phyloP scores from a whole-genome alignment of 306 rosid species.

The Luffa aegyptiaca region DNA sequence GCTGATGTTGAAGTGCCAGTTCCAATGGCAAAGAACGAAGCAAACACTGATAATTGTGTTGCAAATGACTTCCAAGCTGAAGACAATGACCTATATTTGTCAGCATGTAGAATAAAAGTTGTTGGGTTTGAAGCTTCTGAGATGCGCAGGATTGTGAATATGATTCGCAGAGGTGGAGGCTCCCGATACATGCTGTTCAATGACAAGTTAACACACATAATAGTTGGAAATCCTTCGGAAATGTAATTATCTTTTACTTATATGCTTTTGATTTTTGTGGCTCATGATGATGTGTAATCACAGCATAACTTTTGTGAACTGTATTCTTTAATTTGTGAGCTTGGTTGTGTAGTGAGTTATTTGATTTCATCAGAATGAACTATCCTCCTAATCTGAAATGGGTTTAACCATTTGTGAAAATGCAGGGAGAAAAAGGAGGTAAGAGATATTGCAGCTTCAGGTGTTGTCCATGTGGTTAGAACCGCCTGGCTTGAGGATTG shows the following conservation, averaged over 20 bases:
- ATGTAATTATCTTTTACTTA: slow-evolving; percentile 29
- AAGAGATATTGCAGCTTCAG: slow-evolving; percentile 68
- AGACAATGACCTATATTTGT: slow-evolving; percentile 68
- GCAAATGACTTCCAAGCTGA: slow-evolving; percentile 88
- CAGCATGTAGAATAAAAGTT: slow-evolving; percentile 71
- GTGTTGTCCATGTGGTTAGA: slow-evolving; percentile 65
- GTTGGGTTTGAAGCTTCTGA: slow-evolving; percentile 81
- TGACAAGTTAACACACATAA: slow-evolving; percentile 81
- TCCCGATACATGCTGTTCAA: slow-evolving; percentile 60
- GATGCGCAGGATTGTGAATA: slow-evolving; percentile 74
- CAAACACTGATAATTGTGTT: slow-evolving; percentile 39
- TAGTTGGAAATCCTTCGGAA: slow-evolving; percentile 76
- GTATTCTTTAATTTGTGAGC: background rate
- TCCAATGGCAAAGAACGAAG: slow-evolving; percentile 29
- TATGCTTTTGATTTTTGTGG: background rate
- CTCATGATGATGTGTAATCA: background rate
- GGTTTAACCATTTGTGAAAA: slow-evolving; percentile 4
- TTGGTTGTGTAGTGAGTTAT: background rate
- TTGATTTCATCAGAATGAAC: background rate
- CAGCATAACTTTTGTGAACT: background rate
- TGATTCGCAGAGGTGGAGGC: slow-evolving; percentile 89
- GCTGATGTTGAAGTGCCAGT: slow-evolving; percentile 32
- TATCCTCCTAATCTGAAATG: background rate
- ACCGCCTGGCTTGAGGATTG: slow-evolving; percentile 88
- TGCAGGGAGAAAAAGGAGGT: slow-evolving; percentile 75